phyloP scores from a whole-genome alignment of 306 rosid species.

The Cajanus cajan region DNA sequence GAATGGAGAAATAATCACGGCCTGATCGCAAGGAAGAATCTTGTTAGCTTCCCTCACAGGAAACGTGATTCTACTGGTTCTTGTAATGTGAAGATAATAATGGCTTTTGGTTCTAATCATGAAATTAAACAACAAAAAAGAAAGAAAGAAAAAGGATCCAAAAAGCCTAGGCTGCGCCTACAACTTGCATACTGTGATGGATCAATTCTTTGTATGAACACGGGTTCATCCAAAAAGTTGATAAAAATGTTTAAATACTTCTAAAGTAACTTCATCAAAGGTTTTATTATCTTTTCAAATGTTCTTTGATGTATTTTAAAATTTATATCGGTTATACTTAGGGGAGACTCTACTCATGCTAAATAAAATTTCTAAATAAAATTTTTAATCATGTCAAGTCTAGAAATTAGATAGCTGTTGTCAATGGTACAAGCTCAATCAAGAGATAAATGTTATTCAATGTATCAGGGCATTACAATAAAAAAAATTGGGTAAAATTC shows the following conservation, averaged over 20 bases:
- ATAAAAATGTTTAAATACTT: neutral
- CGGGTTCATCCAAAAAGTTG: neutral
- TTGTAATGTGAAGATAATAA: constrained; percentile 4
- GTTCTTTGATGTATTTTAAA: neutral
- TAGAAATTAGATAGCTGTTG: neutral
- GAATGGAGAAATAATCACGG: neutral
- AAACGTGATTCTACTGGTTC: constrained; percentile 32
- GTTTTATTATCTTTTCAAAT: neutral
- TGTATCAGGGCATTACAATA: too few relatives aligned
- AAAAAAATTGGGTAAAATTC: too few relatives aligned
- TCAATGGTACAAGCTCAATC: neutral
- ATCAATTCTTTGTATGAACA: neutral
- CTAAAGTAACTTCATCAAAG: neutral
- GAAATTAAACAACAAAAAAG: neutral
- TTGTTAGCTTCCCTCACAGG: constrained; percentile 11
- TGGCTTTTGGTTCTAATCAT: neutral
- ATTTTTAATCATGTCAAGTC: neutral
- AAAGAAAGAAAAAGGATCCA: neutral
- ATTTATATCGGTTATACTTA: neutral
- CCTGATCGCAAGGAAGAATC: neutral
- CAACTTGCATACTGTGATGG: neutral
- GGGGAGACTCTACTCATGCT: neutral
- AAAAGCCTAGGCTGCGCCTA: neutral
- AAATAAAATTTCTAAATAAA: too few relatives aligned
- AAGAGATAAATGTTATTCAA: neutral